Evolutionary conservation across 225 moss, liverwort and hornwort species (phyloP).

Genomic region (Asterella californica): DNA sequence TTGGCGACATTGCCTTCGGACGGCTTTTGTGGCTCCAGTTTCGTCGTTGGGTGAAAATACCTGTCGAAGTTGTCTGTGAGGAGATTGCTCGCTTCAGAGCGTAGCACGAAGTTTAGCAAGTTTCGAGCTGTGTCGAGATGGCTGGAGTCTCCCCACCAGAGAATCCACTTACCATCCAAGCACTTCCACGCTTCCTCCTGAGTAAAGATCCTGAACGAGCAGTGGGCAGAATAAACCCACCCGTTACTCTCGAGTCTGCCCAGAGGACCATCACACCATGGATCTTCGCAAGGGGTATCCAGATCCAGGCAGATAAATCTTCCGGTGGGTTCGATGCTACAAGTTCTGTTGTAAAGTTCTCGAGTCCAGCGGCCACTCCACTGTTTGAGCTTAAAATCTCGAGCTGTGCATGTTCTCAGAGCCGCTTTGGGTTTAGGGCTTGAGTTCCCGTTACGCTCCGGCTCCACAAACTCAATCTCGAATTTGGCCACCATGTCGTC

Average conservation of each 20-base stretch:
- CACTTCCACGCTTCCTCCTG: slow-evolving; percentile 40
- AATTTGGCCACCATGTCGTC: neutral
- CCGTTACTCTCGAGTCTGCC: slow-evolving; percentile 42
- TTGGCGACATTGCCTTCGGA: neutral
- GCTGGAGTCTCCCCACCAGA: slow-evolving; percentile 44
- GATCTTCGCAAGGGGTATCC: slow-evolving; percentile 15
- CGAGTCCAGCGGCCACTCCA: slow-evolving; percentile 51
- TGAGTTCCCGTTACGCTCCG: neutral
- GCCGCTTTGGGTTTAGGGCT: neutral
- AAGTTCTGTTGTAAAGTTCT: slow-evolving; percentile 23
- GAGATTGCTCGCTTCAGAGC: slow-evolving; percentile 1
- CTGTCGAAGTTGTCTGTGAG: slow-evolving; percentile 1
- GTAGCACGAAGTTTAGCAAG: slow-evolving; percentile 32
- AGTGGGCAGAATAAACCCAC: slow-evolving; percentile 48
- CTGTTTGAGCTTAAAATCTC: slow-evolving; percentile 19
- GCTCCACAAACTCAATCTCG: slow-evolving; percentile 6
- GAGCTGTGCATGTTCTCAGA: slow-evolving; percentile 9
- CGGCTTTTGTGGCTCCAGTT: too few species aligned
- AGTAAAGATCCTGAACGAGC: slow-evolving; percentile 34
- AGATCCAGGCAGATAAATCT: slow-evolving; percentile 25
- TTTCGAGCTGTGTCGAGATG: slow-evolving; percentile 39
- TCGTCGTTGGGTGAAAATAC: slow-evolving; percentile 10
- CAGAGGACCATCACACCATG: slow-evolving; percentile 39
- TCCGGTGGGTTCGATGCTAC: slow-evolving; percentile 1
- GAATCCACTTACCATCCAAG: slow-evolving; percentile 38